Conservation (phyloP, 2,329 filamentous ascomycete genomes). For the Alternaria brassicicola region DNA sequence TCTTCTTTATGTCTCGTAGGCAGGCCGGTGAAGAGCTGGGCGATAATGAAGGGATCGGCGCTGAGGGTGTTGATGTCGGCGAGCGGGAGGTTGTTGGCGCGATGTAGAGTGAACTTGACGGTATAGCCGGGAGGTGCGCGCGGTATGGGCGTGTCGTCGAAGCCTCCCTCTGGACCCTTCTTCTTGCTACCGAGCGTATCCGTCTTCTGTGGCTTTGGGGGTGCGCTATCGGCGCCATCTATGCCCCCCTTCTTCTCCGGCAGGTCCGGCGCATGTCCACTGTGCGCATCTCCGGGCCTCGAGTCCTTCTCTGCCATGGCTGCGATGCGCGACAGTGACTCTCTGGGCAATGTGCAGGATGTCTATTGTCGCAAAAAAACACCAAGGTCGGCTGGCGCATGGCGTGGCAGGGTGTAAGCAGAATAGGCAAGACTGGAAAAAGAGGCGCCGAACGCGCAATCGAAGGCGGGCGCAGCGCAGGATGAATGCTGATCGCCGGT, state of each 20-base stretch:
- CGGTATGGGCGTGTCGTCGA: conserved; percentile 78
- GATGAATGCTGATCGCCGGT: conserved; percentile 11
- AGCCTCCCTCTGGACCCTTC: conserved; percentile 72
- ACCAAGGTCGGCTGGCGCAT: neutral
- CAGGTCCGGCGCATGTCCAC: conserved; percentile 19
- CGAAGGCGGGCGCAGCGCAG: conserved; percentile 19
- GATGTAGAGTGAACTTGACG: conserved; percentile 81
- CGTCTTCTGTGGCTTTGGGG: conserved; percentile 34
- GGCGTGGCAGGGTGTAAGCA: neutral
- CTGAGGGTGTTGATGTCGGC: conserved; percentile 78
- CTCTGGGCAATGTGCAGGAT: neutral
- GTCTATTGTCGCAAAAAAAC: neutral
- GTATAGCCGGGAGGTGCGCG: conserved; percentile 79
- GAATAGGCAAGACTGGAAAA: conserved; percentile 1
- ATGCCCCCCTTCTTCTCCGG: conserved; percentile 20
- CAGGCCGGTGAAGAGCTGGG: conserved; percentile 74
- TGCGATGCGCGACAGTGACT: conserved; percentile 11
- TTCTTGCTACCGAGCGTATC: conserved; percentile 35
- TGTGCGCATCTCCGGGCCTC: conserved; percentile 11
- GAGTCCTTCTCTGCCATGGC: conserved; percentile 22
- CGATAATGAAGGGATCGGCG: conserved; percentile 82
- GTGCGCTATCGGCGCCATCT: conserved; percentile 14
- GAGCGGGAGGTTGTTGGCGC: conserved; percentile 79
- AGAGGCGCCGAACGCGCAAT: conserved; percentile 11
- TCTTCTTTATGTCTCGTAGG: conserved; percentile 85